Base-by-base conservation (phyloP, 192 early-diverging fungal species). In the Linnemannia zychae region DNA sequence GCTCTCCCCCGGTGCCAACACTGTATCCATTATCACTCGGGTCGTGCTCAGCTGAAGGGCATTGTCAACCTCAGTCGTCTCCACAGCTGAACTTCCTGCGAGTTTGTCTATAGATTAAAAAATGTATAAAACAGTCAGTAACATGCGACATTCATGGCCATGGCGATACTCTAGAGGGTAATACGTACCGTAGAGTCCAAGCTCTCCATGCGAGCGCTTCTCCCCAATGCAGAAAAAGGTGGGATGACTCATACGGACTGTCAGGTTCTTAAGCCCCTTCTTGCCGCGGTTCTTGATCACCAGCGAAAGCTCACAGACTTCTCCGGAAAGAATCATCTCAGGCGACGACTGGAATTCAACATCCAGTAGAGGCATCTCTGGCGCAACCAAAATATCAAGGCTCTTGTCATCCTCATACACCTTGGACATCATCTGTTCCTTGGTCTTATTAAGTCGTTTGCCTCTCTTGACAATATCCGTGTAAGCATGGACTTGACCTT, bases 261-360 rank as follows among this genome's bases (percentile, higher is more conserved):
- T 87, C 44, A 98, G 79, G 69, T 91, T 91, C 18, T 89, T 91
- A 37, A 99, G 84, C 7, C 95, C 93, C 7, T 90, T 90, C 73
- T 92, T 87, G 18, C 98, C 97, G 40, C 93, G 93, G 88, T 99
- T 99, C 44, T 91, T 95, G 20, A 99, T 89, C 69, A 96, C 93
- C 67, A 99, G 60, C 0, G 93, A 91, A 0, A 93, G 87, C 28
- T 91, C 89, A 36, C 90, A 89, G 38, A 98, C 95, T 72, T 99
- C 94, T 3, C 98, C 98, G 53, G 94, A 94, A 37, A 97, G 88
- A 31, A 99, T 84, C 2, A 90, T 88, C 13, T 94, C 93, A 0
- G 97, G 98, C 50, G 97, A 93, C 37, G 88, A 87, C 44, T 94
- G 94, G 67, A 99, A 95, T 0, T 90, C 67, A 9, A 97, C 90